phyloP scores from a whole-genome alignment of 768 basidiomycete genomes.

The Hortiboletus campestris region DNA sequence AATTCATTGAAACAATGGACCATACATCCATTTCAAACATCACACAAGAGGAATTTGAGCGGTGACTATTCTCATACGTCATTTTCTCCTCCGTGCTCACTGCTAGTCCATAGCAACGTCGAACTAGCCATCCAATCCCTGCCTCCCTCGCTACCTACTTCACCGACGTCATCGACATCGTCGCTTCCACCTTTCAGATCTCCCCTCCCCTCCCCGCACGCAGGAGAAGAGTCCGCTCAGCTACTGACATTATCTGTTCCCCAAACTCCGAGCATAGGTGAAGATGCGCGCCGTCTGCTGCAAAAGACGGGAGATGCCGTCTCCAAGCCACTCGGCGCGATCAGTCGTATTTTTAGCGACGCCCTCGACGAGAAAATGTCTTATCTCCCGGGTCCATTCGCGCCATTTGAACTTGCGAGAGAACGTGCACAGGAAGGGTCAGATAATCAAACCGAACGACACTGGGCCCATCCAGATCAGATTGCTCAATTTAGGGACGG shows the following conservation, averaged over 20 bases:
- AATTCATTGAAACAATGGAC: conserved; percentile 98
- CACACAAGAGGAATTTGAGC: conserved; percentile 89
- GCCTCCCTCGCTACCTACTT: conserved; percentile 27
- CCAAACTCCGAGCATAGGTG: conserved; percentile 33
- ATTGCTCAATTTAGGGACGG: conserved; percentile 25
- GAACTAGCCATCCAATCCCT: conserved; percentile 57
- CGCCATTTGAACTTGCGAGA: conserved; percentile 60
- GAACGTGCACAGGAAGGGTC: conserved; percentile 44
- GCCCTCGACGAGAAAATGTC: conserved; percentile 71
- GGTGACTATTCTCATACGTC: conserved; percentile 37
- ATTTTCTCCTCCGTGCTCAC: conserved; percentile 5
- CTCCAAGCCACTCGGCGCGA: conserved; percentile 86
- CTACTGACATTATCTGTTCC: conserved; percentile 64
- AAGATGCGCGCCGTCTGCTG: conserved; percentile 79
- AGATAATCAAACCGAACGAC: conserved; percentile 33
- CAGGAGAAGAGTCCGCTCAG: conserved; percentile 88
- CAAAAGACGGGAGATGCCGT: conserved; percentile 91
- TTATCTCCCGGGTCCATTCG: conserved; percentile 68
- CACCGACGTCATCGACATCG: conserved; percentile 33
- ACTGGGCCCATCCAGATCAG: conserved; percentile 42
- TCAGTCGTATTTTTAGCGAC: conserved; percentile 84
- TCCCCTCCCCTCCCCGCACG: conserved; percentile 45
- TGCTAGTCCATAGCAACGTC: conserved; percentile 45
- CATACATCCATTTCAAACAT: conserved; percentile 93
- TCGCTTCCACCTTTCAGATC: conserved; percentile 41